Percentiles rank a stretch among this genome's conserved stretches.
phyloP scores from a whole-genome alignment of 2,329 filamentous ascomycete genomes.

The Cladosporium halotolerans region DNA sequence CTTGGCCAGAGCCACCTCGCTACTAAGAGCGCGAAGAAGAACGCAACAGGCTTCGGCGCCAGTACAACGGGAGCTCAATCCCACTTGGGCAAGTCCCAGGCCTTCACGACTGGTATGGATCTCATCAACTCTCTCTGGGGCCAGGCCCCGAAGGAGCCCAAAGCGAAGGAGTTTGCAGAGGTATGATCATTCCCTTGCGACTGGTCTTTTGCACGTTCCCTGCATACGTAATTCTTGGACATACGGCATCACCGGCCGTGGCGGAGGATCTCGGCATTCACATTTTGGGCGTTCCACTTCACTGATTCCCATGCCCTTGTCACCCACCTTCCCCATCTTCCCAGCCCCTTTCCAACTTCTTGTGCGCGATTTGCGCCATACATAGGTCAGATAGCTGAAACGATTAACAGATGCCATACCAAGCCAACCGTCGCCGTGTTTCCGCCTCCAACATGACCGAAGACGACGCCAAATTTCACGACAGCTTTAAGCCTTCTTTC shows the following conservation, averaged over 20 bases:
- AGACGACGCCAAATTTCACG: slow-evolving; percentile 62
- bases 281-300: slow-evolving; percentile 19
- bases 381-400: slow-evolving; percentile 26
- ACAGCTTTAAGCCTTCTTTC: slow-evolving; percentile 73
- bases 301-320: slow-evolving; percentile 1
- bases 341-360: not conserved
- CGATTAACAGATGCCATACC: slow-evolving; percentile 27
- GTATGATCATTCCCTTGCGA: slow-evolving; percentile 58
- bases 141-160: slow-evolving; percentile 50
- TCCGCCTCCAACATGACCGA: slow-evolving; percentile 56
- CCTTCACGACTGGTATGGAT: slow-evolving; percentile 85
- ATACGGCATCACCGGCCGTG: slow-evolving; percentile 14
- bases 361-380: not conserved
- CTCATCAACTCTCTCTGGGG: slow-evolving; percentile 93
- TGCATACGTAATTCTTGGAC: not conserved
- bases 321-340: slow-evolving; percentile 8
- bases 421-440: slow-evolving; percentile 25
- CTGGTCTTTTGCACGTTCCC: not conserved
- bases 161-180: slow-evolving; percentile 58
- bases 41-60: slow-evolving; percentile 14
- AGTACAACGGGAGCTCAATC: slow-evolving; percentile 14
- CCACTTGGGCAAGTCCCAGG: slow-evolving; percentile 38
- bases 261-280: slow-evolving; percentile 16
- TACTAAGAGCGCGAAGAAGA: slow-evolving; percentile 29
- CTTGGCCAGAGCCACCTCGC: slow-evolving; percentile 28